Evolutionary conservation across 2,329 filamentous ascomycete species (phyloP), one percentile per base, ranked within the genome.

Genomic region (Cyphellophora attinorum): DNA sequence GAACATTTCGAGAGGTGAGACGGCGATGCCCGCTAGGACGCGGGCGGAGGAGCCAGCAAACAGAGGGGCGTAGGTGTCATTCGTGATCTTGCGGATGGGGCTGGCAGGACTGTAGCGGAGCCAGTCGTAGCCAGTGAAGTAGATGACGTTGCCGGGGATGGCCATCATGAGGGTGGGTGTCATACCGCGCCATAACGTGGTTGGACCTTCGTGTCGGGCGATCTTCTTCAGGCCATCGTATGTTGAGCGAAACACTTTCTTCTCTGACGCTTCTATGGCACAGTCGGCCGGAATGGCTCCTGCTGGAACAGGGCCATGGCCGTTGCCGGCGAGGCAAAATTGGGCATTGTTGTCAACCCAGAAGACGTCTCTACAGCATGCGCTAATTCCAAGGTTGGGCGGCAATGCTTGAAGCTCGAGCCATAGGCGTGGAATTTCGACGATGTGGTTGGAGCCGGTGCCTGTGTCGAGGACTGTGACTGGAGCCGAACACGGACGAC

Each of bases 71-170:
- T 84, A 85, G 6, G 74, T 70, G 46, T 89, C 83, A 11, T 72
- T 71, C 6, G 79, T 55, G 13, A 70, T 48, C 27, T 65, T 67
- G 21, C 70, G 71, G 42, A 96, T 72, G 0, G 86, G 88, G 47
- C 84, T 93, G 27, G 62, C 64, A 1, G 67, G 64, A 50, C 84
- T 81, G 45, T 72, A 82, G 21, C 91, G 79, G 39, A 98, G 58
- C 81, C 86, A 95, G 54, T 98, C 91, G 59, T 98, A 98, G 25
- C 91, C 91, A 10, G 91, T 93, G 52, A 96, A 95, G 61, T 98
- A 98, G 46, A 98, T 96, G 47, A 98, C 91, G 56, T 98, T 98
- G 16, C 79, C 85, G 0, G 91, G 91, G 5, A 98, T 74, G 0
- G 86, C 79, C 91, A 98, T 98, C 45, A 86, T 72, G 14, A 98